Evolutionary conservation across 768 basidiomycete species (phyloP).

Genomic region (Macrolepiota albuminosa): DNA sequence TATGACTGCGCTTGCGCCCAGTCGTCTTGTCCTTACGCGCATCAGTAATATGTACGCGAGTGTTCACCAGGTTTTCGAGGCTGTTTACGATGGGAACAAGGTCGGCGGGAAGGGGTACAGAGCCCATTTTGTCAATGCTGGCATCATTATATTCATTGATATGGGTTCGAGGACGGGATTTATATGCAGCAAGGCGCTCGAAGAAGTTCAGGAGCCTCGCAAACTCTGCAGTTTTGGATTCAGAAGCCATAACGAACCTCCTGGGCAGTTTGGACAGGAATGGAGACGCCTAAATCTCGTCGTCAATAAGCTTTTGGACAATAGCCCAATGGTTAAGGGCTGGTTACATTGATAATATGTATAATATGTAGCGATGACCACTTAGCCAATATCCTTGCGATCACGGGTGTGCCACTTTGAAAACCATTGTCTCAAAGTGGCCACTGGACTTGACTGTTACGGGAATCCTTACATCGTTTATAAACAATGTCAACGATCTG

Average conservation of each 20-base stretch:
- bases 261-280: background rate
- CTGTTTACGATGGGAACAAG: constrained; percentile 32
- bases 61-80: constrained; percentile 22
- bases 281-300: background rate
- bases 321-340: background rate
- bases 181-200: constrained; percentile 45
- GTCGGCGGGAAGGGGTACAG: constrained; percentile 29
- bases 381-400: background rate
- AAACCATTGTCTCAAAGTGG: background rate
- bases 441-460: background rate
- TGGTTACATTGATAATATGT: background rate
- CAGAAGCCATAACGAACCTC: constrained; percentile 17
- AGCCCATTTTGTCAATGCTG: constrained; percentile 15
- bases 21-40: background rate
- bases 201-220: constrained; percentile 50
- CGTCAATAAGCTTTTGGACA: background rate
- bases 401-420: background rate
- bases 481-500: background rate
- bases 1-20: constrained; percentile 21
- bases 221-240: constrained; percentile 45
- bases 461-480: background rate
- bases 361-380: background rate
- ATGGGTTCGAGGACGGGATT: constrained; percentile 26
- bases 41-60: constrained; percentile 5
- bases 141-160: constrained; percentile 24